These are phyloP conservation scores for carrot (Daucus carota) DNA, from an alignment of 129 eudicot species.

Conservation along the genomic window DH1_v3.0 NC_030383.2:48227001-48227500, in stretches of 20 bases:
- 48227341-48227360: neutral
- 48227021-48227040: constrained; percentile 24
- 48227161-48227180: constrained; percentile 38
- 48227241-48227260: constrained; percentile 57
- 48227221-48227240: constrained; percentile 49
- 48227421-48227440: too few relatives aligned
- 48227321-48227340: neutral
- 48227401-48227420: neutral
- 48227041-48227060: neutral
- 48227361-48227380: neutral
- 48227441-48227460: too few relatives aligned
- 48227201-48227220: constrained; percentile 52
- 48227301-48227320: neutral
- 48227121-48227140: neutral
- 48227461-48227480: too few relatives aligned
- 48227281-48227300: neutral
- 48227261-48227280: constrained; percentile 32
- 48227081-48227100: neutral
- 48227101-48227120: neutral
- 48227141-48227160: neutral
- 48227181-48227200: constrained; percentile 57
- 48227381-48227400: neutral
- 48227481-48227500: too few relatives aligned
- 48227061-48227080: neutral
- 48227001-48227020: constrained; percentile 54